Conservation (phyloP, 1,284 basidiomycete genomes). For the Trichosporon asahii region DNA sequence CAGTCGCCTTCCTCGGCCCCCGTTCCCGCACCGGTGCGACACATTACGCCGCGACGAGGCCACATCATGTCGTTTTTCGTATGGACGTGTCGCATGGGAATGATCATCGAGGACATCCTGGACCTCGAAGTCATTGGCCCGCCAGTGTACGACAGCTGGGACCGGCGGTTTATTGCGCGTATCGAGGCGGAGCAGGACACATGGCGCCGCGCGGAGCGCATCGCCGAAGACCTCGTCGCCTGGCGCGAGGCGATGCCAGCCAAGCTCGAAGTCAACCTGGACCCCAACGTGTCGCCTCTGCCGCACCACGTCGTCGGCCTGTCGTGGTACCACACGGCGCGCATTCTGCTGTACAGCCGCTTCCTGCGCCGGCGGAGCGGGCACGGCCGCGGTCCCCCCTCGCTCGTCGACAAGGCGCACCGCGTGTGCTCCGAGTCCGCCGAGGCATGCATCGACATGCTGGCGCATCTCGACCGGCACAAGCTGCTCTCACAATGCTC, state of each 20-base stretch:
- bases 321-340: slow-evolving; percentile 44
- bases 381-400: slow-evolving; percentile 12
- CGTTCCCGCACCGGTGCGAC: slow-evolving; percentile 26
- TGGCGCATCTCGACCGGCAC: slow-evolving; percentile 37
- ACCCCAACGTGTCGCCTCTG: slow-evolving; percentile 28
- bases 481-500: slow-evolving; percentile 39
- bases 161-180: slow-evolving; percentile 15
- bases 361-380: slow-evolving; percentile 31
- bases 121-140: slow-evolving; percentile 39
- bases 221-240: slow-evolving; percentile 31
- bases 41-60: slow-evolving; percentile 31
- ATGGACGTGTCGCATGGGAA: slow-evolving; percentile 42
- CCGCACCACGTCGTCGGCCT: slow-evolving; percentile 43
- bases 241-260: slow-evolving; percentile 35
- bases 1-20: slow-evolving; percentile 29
- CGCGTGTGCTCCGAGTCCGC: slow-evolving; percentile 40
- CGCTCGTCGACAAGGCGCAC: slow-evolving; percentile 25
- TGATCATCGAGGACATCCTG: slow-evolving; percentile 46
- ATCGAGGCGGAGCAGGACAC: slow-evolving; percentile 14
- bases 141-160: slow-evolving; percentile 18
- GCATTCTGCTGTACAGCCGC: slow-evolving; percentile 42
- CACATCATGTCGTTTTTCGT: slow-evolving; percentile 43
- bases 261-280: slow-evolving; percentile 30
- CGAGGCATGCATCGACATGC: slow-evolving; percentile 37
- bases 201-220: slow-evolving; percentile 21